phyloP scores from a whole-genome alignment of 148 eudicot species.

The Silene latifolia region DNA sequence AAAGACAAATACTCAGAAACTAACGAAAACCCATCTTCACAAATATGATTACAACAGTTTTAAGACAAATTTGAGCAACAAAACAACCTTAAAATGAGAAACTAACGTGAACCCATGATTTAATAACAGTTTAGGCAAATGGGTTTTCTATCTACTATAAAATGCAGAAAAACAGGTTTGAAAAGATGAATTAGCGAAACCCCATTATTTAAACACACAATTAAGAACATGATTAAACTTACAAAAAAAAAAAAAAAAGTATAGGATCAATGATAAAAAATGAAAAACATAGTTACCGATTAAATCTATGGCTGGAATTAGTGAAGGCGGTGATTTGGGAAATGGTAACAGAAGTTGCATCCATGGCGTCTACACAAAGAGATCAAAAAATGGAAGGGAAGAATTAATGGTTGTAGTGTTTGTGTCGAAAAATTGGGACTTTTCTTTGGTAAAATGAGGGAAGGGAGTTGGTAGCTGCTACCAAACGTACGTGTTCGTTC shows the following conservation, averaged over 20 bases:
- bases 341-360: slow-evolving; percentile 28
- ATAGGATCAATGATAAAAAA: no score
- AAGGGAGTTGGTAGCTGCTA: no score
- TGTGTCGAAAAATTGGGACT: neutral
- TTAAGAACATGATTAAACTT: no score
- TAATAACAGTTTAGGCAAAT: neutral
- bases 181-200: slow-evolving; percentile 29
- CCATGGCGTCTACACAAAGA: slow-evolving; percentile 27
- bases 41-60: slow-evolving; percentile 13
- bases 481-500: no score
- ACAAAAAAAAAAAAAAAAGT: no score
- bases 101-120: slow-evolving; percentile 46
- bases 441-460: neutral
- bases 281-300: slow-evolving; percentile 7
- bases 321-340: slow-evolving; percentile 17
- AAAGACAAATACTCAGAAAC: slow-evolving; percentile 4
- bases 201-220: slow-evolving; percentile 34
- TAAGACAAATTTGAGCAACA: neutral
- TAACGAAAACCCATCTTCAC: slow-evolving; percentile 44
- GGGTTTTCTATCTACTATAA: no score
- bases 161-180: neutral
- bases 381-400: neutral
- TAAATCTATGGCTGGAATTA: neutral
- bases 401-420: slow-evolving; percentile 6
- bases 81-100: slow-evolving; percentile 10